Evolutionary conservation across 441 rosid genomes (phyloP).

Genomic region (Metrosideros polymorpha): DNA sequence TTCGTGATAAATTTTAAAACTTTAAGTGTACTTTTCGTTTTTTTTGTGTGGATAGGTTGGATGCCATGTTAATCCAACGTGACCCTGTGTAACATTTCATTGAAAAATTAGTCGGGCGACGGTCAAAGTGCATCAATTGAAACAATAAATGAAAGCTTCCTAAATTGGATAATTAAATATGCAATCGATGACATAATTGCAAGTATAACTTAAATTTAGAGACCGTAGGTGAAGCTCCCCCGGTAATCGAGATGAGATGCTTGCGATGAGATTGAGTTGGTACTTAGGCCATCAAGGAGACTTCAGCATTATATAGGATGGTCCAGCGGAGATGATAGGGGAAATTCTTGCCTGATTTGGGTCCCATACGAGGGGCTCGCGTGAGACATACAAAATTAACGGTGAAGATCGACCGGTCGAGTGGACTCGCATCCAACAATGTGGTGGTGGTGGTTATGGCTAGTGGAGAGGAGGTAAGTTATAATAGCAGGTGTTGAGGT

Average conservation of each 20-base stretch:
- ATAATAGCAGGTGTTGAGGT: too few species aligned
- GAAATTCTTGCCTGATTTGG: too few species aligned
- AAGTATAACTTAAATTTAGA: neutral
- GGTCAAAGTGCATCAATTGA: neutral
- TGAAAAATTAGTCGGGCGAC: neutral
- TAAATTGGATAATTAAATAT: neutral
- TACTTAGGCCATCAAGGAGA: neutral
- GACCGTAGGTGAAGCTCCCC: neutral
- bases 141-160: neutral
- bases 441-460: too few species aligned
- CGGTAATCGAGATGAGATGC: neutral
- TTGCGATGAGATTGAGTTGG: neutral
- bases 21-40: too few species aligned
- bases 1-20: too few species aligned
- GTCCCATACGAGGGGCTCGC: too few species aligned
- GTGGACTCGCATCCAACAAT: too few species aligned
- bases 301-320: neutral
- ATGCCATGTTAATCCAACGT: neutral
- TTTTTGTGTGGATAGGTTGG: accelerated
- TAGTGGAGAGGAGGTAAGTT: too few species aligned
- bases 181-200: neutral
- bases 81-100: neutral
- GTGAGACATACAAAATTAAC: too few species aligned
- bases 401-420: too few species aligned
- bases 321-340: neutral